Evolutionary conservation across 768 basidiomycete genomes (phyloP).

Genomic region (Xanthoconium purpureum): DNA sequence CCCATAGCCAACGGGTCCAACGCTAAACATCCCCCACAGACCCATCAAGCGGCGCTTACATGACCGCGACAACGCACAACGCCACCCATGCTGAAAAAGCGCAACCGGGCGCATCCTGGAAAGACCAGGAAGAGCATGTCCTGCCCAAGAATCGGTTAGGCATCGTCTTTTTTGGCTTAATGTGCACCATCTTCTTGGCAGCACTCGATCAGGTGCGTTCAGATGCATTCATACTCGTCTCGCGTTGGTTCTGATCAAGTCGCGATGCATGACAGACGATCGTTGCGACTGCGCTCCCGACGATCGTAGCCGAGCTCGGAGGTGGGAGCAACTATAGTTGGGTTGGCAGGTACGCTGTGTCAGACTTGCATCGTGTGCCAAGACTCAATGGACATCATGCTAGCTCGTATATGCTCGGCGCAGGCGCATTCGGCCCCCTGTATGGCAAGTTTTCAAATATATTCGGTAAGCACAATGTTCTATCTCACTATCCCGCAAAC

Average conservation of each 20-base stretch:
- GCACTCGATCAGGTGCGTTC: constrained; percentile 56
- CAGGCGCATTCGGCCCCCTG: constrained; percentile 62
- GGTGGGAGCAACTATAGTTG: constrained; percentile 66
- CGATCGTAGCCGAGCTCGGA: constrained; percentile 63
- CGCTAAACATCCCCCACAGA: too few relatives aligned
- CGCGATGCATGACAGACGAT: constrained; percentile 43
- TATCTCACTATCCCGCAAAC: not conserved
- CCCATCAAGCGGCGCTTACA: not conserved
- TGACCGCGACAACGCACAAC: constrained; percentile 5
- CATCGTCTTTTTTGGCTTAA: constrained; percentile 29
- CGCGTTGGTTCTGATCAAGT: not conserved
- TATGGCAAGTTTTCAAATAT: constrained; percentile 78
- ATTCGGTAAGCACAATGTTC: constrained; percentile 28
- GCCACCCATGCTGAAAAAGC: constrained; percentile 19
- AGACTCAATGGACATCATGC: not conserved
- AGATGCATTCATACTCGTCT: not conserved
- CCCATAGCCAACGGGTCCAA: too few relatives aligned
- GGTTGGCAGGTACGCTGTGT: constrained; percentile 57
- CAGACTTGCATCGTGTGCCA: not conserved
- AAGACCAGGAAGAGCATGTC: constrained; percentile 50
- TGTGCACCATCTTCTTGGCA: constrained; percentile 35
- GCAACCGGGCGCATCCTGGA: constrained; percentile 52
- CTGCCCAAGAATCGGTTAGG: constrained; percentile 37
- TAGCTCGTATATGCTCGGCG: constrained; percentile 73
- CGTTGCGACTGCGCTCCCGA: constrained; percentile 73